Evolutionary conservation across 164 flowering plant species (phyloP).

Genomic region (Paratinospora sagittata): DNA sequence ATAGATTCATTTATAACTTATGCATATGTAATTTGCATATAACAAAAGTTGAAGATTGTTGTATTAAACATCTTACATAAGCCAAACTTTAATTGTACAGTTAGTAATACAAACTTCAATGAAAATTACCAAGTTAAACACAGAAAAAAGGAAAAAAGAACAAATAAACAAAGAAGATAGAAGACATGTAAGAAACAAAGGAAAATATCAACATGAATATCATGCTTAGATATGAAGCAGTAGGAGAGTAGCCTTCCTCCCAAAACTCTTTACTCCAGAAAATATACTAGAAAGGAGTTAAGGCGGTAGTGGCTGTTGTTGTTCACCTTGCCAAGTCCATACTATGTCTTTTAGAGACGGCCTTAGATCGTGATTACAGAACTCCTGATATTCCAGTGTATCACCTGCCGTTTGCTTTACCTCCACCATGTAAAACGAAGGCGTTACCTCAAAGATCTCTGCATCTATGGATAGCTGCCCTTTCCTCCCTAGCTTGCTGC

Average conservation of each 20-base stretch:
- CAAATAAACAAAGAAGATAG: neutral
- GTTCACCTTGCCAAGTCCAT: conserved; percentile 36
- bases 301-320: conserved; percentile 4
- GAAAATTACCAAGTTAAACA: neutral
- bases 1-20: too few species aligned
- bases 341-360: conserved; percentile 44
- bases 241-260: neutral
- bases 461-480: conserved; percentile 43
- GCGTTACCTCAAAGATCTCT: conserved; percentile 47
- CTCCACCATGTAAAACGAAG: conserved; percentile 38
- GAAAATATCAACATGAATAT: neutral
- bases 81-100: conserved; percentile 6
- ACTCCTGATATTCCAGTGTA: conserved; percentile 39
- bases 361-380: conserved; percentile 35
- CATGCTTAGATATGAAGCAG: conserved; percentile 1
- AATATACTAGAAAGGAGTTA: neutral
- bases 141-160: neutral
- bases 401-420: conserved; percentile 41
- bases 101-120: neutral
- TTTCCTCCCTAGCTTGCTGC: conserved; percentile 38
- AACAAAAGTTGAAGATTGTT: too few species aligned
- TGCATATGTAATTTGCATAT: too few species aligned
- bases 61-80: too few species aligned
- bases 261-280: neutral
- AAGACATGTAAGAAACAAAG: neutral